phyloP scores from a whole-genome alignment of 148 eudicot genomes.

The Cornus suecica region DNA sequence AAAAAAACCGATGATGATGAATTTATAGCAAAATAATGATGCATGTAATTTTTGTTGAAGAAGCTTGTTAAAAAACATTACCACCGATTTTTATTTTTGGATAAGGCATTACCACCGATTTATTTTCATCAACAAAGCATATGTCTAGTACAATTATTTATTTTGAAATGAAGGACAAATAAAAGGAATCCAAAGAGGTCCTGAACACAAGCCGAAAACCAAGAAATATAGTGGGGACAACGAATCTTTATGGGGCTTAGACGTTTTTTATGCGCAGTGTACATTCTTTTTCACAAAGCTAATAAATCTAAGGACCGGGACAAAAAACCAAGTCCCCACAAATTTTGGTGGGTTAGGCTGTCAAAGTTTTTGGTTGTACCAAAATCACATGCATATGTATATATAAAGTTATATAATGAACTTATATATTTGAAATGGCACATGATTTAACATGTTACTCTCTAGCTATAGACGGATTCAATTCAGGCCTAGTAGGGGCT shows the following conservation, averaged over 20 bases:
- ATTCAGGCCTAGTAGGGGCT: too few relatives aligned
- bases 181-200: neutral
- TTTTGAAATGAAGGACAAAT: constrained; percentile 13
- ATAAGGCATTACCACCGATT: too few relatives aligned
- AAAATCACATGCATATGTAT: neutral
- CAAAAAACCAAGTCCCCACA: constrained; percentile 11
- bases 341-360: constrained; percentile 14
- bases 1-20: too few relatives aligned
- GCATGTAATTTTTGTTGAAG: too few relatives aligned
- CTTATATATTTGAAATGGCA: neutral
- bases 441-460: too few relatives aligned
- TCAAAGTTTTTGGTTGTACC: constrained; percentile 10
- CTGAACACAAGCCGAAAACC: neutral
- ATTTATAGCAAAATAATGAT: too few relatives aligned
- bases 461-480: too few relatives aligned
- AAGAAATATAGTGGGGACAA: neutral
- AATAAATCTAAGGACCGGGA: neutral
- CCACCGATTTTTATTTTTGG: too few relatives aligned
- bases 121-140: too few relatives aligned
- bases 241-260: neutral
- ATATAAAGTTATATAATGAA: neutral
- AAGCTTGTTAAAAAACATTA: too few relatives aligned
- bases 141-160: neutral
- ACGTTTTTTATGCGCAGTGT: neutral
- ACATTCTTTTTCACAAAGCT: neutral